Base-by-base conservation (phyloP, 495 filamentous ascomycete species). In the Talaromyces nanjingensis region DNA sequence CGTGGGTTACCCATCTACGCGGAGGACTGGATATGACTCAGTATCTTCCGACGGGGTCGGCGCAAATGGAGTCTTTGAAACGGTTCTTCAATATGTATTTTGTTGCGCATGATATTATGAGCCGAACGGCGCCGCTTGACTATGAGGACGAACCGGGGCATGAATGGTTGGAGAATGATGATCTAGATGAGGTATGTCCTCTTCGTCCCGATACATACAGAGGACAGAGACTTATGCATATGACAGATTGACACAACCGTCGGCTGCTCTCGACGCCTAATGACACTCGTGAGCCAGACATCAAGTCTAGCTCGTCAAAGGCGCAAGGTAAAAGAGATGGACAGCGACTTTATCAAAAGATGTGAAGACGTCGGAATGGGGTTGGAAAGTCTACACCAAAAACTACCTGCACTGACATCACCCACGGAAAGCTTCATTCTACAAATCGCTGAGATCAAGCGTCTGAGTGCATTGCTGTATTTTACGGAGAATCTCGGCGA, bases 71-170 rank as follows among this genome's bases (percentile, higher is more conserved):
- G 7, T 55, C 63, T 6, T 42, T 70, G 11, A 60, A 55, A 18
- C 63, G 29, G 9, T 70, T 70, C 33, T 66, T 65, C 52, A 56
- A 59, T 9, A 70, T 70, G 65, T 70, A 70, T 59, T 70, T 70
- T 65, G 64, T 67, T 6, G 65, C 64, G 8, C 68, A 70, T 57
- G 68, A 67, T 42, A 67, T 67, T 29, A 67, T 70, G 68, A 66
- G 61, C 22, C 65, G 64, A 0, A 70, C 65, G 3, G 65, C 56
- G 1, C 62, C 55, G 4, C 45, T 58, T 18, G 53, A 56, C 6
- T 57, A 24, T 34, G 31, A 60, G 14, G 22, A 53, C 3, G 60
- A 62, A 0, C 33, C 47, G 14, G 6, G 12, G 5, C 20, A 22
- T 24, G 58, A 22, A n/a, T 68, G 68, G 68, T 61, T 63, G 12